Base-by-base conservation (phyloP, 805 yeast species). In the Candida parachauliodes region DNA sequence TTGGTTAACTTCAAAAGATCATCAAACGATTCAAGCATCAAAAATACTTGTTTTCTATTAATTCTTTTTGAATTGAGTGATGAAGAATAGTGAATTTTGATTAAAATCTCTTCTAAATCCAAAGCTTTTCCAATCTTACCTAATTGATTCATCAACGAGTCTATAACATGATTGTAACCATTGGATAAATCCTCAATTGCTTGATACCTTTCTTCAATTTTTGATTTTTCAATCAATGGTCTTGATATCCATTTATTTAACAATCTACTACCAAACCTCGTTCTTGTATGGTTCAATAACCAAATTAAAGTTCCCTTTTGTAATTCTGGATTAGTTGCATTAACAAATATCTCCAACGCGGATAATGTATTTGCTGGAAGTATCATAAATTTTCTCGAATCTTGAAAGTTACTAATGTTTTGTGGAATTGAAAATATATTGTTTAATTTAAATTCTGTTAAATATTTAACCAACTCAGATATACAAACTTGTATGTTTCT, bases 281-380 rank as follows among this genome's bases (percentile, higher is more conserved):
- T 86, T 23, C 77, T 62, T 0, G 98, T 86, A 46, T 83, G 88
- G 54, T 91, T 84, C 42, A 93, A 48, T 2, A 87, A 64, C 88
- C 94, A 86, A 11, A 85, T 55, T 10, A 91, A 60, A 0, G 96
- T 78, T 0, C 97, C 98, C 22, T 68, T 60, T 7, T 65, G 65
- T 4, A 69, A 61, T 9, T 62, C 55, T 11, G 57, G 50, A 44
- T 79, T 79, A 0, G 93, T 78, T 3, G 70, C 60, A 49, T 86
- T 86, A 15, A 65, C 63, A 50, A 85, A 87, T 1, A 93, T 73
- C 51, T 93, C 97, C 15, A 93, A 61, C 29, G 84, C 79, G 22
- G 72, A 70, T 4, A 93, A 47, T 0, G 95, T 79, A 48, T 75
- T 79, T 1, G 82, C 74, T 38, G 83, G 81, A 21, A 83, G 53